phyloP scores from a whole-genome alignment of 306 rosid species.

The Geum urbanum region DNA sequence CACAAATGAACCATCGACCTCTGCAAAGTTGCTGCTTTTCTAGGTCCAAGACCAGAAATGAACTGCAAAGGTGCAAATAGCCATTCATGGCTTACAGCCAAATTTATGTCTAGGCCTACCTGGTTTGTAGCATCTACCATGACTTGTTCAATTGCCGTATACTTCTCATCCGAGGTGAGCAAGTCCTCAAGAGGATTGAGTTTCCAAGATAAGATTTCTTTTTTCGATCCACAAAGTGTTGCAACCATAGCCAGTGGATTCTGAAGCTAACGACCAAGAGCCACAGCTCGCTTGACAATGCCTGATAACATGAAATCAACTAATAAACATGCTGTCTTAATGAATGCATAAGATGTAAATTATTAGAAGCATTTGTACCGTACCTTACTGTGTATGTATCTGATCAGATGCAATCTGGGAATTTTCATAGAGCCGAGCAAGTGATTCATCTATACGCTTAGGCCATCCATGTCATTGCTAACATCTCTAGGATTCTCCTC shows the following conservation, averaged over 20 bases:
- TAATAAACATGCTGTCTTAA: slow-evolving; percentile 9
- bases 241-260: slow-evolving; percentile 96
- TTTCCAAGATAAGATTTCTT: slow-evolving; percentile 92
- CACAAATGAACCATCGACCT: slow-evolving; percentile 87
- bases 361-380: background rate
- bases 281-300: slow-evolving; percentile 93
- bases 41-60: slow-evolving; percentile 96
- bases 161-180: slow-evolving; percentile 83
- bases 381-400: slow-evolving; percentile 83
- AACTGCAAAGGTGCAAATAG: slow-evolving; percentile 84
- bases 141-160: slow-evolving; percentile 80
- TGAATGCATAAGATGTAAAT: background rate
- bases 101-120: slow-evolving; percentile 86
- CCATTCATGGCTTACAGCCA: slow-evolving; percentile 92
- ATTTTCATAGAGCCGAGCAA: slow-evolving; percentile 90
- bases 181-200: slow-evolving; percentile 67
- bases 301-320: slow-evolving; percentile 45
- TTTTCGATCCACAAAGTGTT: slow-evolving; percentile 88
- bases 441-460: slow-evolving; percentile 91
- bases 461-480: slow-evolving; percentile 96
- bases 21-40: slow-evolving; percentile 92
- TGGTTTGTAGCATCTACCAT: slow-evolving; percentile 94
- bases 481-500: slow-evolving; percentile 99
- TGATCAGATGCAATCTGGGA: slow-evolving; percentile 92
- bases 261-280: slow-evolving; percentile 91